Conservation (phyloP, 2,329 filamentous ascomycete genomes). For the Colletotrichum spaethianum region DNA sequence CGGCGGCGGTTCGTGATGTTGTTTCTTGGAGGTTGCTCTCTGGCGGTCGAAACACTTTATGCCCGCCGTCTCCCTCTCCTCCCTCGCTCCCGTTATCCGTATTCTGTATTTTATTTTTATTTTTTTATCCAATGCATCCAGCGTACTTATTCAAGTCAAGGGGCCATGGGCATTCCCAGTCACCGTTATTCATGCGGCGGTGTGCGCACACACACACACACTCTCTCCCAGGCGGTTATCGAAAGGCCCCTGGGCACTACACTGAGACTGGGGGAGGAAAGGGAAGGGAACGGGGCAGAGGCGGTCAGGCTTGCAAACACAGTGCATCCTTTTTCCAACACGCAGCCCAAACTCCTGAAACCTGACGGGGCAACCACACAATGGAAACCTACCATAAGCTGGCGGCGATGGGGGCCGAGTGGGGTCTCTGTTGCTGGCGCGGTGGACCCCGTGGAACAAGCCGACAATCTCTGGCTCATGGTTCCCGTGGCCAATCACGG, state of each 20-base stretch:
- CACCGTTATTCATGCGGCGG: constrained; percentile 38
- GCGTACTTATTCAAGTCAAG: background rate
- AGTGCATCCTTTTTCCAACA: background rate
- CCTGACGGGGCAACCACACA: constrained; percentile 52
- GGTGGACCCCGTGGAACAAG: background rate
- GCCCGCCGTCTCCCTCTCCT: constrained; percentile 4
- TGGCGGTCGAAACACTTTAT: constrained; percentile 40
- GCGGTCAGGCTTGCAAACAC: background rate
- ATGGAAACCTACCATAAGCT: too few species aligned
- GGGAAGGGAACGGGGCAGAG: background rate
- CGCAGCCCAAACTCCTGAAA: constrained; percentile 42
- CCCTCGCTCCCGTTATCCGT: constrained; percentile 5
- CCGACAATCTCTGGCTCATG: background rate
- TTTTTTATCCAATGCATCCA: constrained; percentile 25
- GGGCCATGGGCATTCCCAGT: constrained; percentile 39
- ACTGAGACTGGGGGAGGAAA: background rate
- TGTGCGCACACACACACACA: constrained; percentile 11
- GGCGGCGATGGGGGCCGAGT: constrained; percentile 2
- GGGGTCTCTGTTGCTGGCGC: background rate
- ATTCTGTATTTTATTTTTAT: constrained; percentile 11
- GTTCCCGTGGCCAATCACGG: constrained; percentile 15
- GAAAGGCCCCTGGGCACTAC: constrained; percentile 5
- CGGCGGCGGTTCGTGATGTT: constrained; percentile 14
- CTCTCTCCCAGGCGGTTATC: background rate
- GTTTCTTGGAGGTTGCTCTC: constrained; percentile 35